Base-by-base conservation (phyloP, 805 yeast species). In the Candida sanyiensis region DNA sequence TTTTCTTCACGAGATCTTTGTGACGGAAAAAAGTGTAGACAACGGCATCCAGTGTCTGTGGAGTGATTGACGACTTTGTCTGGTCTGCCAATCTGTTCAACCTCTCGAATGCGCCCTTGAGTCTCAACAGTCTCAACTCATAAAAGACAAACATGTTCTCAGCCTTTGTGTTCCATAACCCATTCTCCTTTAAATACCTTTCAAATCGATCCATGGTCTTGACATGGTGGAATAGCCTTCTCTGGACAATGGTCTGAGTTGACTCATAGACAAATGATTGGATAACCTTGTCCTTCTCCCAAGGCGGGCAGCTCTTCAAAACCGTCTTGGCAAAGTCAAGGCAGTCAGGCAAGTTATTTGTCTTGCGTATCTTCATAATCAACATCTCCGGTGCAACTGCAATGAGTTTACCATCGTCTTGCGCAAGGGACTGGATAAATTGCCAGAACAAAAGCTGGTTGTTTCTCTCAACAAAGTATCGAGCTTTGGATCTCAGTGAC, bases 111-210 rank as follows among this genome's bases (percentile, higher is more conserved):
- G 50, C 51, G 7, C 38, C 28, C 18, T 39, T 22, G 13, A 44
- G 41, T 9, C 43, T 30, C 2, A 35, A 25, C 1, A 47, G 13
- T 6, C 35, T 17, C 3, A 50, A 28, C 21, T 50, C 52, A 9
- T 39, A 43, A 30, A 37, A 46, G 15, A 50, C 44, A 20, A 42
- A 40, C n/a, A 32, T 16, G 26, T 51, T 50, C n/a, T 33, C 32
- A 3, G 44, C 10, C 28, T 40, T 30, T 12, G 41, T 41, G 9
- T 20, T 31, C 36, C 41, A 37, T 16, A 49, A 18, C 2, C 28
- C 30, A 4, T 41, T 35, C 1, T 43, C 43, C 2, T 12, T 17
- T 1, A 52, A 25, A 13, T 36, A 45, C 0, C 10, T 8, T 28
- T 49, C 48, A 26, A 52, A 44, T 22, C 35, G 31, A 2, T 35